These are phyloP conservation scores for Fusarium mexicanum DNA, from an alignment of 2,329 filamentous ascomycete genomes.

Conservation along the genomic window DNA sequence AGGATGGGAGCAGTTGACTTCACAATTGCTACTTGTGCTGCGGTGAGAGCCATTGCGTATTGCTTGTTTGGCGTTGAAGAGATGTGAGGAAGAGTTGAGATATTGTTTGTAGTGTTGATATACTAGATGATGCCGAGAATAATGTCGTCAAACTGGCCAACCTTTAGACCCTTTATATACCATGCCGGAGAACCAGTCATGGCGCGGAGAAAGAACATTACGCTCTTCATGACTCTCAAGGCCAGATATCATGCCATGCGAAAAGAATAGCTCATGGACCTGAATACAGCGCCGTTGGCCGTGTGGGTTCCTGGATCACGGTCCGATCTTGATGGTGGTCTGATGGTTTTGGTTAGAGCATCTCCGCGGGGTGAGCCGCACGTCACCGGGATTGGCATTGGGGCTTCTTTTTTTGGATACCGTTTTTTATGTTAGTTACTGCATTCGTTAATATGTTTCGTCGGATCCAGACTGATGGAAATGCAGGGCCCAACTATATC, in stretches of 20 bases:
- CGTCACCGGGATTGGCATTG: not conserved
- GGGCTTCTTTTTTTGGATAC: slow-evolving; percentile 14
- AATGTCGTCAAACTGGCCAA: slow-evolving; percentile 2
- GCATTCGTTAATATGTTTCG: slow-evolving; percentile 10
- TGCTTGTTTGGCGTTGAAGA: not conserved
- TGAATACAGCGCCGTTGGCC: slow-evolving; percentile 12
- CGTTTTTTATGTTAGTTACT: not conserved
- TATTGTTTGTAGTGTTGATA: not conserved
- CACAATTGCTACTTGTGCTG: slow-evolving; percentile 74
- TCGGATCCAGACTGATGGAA: slow-evolving; percentile 12
- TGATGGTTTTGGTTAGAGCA: slow-evolving; percentile 34
- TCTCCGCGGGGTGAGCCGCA: slow-evolving; percentile 38
- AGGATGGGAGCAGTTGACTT: slow-evolving; percentile 81
- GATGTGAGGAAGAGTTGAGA: not conserved
- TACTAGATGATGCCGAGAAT: slow-evolving; percentile 13
- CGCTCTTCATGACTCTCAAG: slow-evolving; percentile 4
- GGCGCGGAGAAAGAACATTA: slow-evolving; percentile 38
- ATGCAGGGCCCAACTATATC: slow-evolving; percentile 1
- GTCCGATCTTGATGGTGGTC: slow-evolving; percentile 33
- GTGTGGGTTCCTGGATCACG: slow-evolving; percentile 32
- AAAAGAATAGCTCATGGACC: slow-evolving; percentile 11
- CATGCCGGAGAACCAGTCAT: slow-evolving; percentile 30
- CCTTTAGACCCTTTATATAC: slow-evolving; percentile 30
- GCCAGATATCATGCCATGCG: slow-evolving; percentile 23
- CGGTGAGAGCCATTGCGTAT: slow-evolving; percentile 61